phyloP scores from a whole-genome alignment of 345 rosid genomes.

The Linum lewisii region DNA sequence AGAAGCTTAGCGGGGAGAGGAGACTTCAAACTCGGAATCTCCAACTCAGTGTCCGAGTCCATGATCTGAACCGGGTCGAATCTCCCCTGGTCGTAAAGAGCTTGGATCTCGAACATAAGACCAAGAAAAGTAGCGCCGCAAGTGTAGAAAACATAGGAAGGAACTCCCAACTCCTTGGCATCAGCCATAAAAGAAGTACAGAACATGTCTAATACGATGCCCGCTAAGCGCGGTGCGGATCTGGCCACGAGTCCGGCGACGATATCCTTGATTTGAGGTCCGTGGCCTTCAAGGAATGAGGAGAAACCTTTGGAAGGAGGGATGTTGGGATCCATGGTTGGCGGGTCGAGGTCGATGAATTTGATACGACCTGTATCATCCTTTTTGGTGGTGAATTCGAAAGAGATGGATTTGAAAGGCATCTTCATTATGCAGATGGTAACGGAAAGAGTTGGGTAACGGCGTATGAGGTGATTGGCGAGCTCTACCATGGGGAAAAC shows the following conservation, averaged over 20 bases:
- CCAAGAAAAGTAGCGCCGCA: slow-evolving; percentile 12
- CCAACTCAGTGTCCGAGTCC: slow-evolving; percentile 7
- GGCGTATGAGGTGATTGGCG: not conserved
- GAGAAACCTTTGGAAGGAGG: not conserved
- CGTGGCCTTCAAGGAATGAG: not conserved
- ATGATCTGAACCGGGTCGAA: slow-evolving; percentile 4
- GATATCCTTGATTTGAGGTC: not conserved
- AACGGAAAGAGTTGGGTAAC: not conserved
- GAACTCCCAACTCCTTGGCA: slow-evolving; percentile 15
- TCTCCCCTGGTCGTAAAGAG: slow-evolving; percentile 1
- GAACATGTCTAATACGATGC: slow-evolving; percentile 14
- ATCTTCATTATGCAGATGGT: not conserved
- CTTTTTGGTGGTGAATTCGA: not conserved
- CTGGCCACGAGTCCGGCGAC: not conserved
- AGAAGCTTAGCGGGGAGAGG: slow-evolving; percentile 4
- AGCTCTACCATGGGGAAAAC: not conserved
- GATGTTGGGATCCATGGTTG: not conserved
- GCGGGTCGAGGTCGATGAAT: not conserved
- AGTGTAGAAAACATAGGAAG: slow-evolving; percentile 14
- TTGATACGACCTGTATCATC: not conserved
- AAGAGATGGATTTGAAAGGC: not conserved
- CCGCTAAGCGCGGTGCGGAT: slow-evolving; percentile 2
- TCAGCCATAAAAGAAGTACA: slow-evolving; percentile 12
- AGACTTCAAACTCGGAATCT: slow-evolving; percentile 3
- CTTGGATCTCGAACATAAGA: not conserved